Conservation (phyloP, 768 basidiomycete genomes). For the Suillus americanus region DNA sequence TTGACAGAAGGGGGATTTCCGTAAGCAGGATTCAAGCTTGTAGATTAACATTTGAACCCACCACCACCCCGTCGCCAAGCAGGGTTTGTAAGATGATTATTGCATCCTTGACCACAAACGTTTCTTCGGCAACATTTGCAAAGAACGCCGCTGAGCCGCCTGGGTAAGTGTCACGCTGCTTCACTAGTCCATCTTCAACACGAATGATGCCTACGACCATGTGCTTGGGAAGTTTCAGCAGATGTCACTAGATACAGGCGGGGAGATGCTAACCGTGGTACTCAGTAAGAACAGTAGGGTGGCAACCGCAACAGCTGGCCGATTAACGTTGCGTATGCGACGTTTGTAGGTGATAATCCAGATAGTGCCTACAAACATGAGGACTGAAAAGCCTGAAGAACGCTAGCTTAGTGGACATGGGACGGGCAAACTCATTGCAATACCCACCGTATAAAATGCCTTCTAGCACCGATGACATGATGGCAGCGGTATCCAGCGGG, state of each 20-base stretch:
- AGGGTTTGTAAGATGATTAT: conserved; percentile 15
- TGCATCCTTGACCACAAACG: conserved; percentile 23
- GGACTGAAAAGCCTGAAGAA: neutral
- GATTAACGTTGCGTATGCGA: neutral
- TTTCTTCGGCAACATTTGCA: conserved; percentile 15
- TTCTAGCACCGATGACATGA: neutral
- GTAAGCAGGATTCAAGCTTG: neutral
- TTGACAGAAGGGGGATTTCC: neutral
- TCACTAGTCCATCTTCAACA: conserved; percentile 19
- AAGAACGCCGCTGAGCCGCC: conserved; percentile 25
- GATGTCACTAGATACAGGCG: neutral
- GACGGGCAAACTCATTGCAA: neutral
- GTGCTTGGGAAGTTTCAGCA: conserved; percentile 9
- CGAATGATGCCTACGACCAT: conserved; percentile 15
- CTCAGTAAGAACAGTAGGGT: neutral
- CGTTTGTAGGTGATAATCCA: neutral
- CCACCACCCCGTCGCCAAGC: conserved; percentile 9
- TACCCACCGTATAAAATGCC: neutral
- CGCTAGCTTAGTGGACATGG: neutral
- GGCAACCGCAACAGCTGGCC: neutral
- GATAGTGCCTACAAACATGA: neutral
- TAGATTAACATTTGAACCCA: neutral
- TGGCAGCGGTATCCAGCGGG: neutral
- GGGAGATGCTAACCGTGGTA: neutral
- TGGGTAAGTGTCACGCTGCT: conserved; percentile 16